These are phyloP conservation scores for Talaromyces sp. DNA, from an alignment of 2,329 filamentous ascomycete species.

Conservation along the genomic window DNA sequence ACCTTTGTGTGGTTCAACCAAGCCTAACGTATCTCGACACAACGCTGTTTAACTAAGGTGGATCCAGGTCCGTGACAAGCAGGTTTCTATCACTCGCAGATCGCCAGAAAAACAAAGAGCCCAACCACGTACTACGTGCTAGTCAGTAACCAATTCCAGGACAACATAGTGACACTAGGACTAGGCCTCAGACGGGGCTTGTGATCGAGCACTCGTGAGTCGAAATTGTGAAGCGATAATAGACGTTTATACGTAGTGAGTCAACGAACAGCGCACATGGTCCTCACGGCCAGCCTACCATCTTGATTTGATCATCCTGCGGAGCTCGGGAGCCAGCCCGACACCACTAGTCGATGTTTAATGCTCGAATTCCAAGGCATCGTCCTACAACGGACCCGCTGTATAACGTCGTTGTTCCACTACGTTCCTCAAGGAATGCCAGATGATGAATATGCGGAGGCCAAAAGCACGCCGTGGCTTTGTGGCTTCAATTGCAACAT, in stretches of 20 bases:
- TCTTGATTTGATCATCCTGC: background rate
- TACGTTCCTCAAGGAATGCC: background rate
- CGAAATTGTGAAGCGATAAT: background rate
- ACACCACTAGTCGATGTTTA: background rate
- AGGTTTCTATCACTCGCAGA: background rate
- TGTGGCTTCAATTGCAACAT: background rate
- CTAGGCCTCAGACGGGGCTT: background rate
- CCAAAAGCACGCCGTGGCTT: background rate
- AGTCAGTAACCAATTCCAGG: no score
- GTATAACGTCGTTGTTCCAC: background rate
- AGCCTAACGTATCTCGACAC: no score
- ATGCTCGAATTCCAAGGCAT: background rate
- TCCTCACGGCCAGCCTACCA: background rate
- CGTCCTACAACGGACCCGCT: background rate
- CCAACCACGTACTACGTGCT: background rate
- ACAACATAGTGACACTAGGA: background rate
- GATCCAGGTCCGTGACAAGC: no score
- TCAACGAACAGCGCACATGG: background rate
- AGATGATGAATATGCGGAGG: background rate
- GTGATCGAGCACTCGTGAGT: background rate
- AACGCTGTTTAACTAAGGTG: no score
- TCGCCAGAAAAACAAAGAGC: background rate
- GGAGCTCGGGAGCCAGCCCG: background rate
- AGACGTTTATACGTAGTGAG: background rate
- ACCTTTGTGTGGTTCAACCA: no score